phyloP scores from a whole-genome alignment of 495 filamentous ascomycete genomes.

The Aspergillus heteromorphus region DNA sequence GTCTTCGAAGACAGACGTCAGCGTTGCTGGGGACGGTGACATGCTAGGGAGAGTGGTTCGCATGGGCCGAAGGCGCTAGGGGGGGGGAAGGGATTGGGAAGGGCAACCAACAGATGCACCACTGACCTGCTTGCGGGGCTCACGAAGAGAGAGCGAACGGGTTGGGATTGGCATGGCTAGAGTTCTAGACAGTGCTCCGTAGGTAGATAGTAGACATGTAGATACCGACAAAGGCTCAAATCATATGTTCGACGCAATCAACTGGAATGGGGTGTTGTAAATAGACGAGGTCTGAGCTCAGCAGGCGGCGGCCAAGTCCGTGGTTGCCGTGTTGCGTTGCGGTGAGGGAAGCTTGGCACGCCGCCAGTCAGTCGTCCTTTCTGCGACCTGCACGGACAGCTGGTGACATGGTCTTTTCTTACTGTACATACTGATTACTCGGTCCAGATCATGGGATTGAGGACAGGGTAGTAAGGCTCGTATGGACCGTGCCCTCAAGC shows the following conservation, averaged over 20 bases:
- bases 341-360: background rate
- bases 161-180: conserved; percentile 39
- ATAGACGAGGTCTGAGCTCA: conserved; percentile 1
- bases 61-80: conserved; percentile 5
- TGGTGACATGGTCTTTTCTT: too few relatives aligned
- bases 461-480: too few relatives aligned
- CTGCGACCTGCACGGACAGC: background rate
- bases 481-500: background rate
- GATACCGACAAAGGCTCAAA: conserved; percentile 1
- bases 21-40: conserved; percentile 2
- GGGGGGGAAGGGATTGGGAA: background rate
- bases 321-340: background rate
- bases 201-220: too few relatives aligned
- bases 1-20: conserved; percentile 19
- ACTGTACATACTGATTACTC: too few relatives aligned
- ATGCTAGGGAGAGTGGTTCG: conserved; percentile 5
- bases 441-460: too few relatives aligned
- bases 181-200: too few relatives aligned
- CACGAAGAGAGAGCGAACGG: conserved; percentile 32
- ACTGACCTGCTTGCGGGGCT: conserved; percentile 36
- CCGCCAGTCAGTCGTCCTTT: background rate
- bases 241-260: conserved; percentile 1
- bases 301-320: background rate
- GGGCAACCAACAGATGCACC: conserved; percentile 3
- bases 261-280: background rate